These are phyloP conservation scores for Suhomyces chickasaworum DNA, from an alignment of 1,139 yeast species.

Conservation along the genomic window DNA sequence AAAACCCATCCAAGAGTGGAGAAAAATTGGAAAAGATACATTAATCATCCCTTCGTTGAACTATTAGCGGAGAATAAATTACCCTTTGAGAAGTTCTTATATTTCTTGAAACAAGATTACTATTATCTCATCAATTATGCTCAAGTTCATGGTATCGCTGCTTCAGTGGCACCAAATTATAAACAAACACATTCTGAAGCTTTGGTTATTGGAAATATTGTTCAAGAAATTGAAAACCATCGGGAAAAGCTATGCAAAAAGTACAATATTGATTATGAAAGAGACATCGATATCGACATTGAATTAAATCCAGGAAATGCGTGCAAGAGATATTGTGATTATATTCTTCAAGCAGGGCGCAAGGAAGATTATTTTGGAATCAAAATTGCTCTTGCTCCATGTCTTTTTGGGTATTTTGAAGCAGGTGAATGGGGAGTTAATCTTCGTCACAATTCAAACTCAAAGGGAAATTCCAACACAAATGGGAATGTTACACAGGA, in stretches of 20 bases:
- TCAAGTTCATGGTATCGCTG: constrained; percentile 65
- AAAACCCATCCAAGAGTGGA: constrained; percentile 57
- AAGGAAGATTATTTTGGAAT: constrained; percentile 63
- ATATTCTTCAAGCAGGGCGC: constrained; percentile 54
- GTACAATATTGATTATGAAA: constrained; percentile 49
- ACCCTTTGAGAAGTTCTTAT: constrained; percentile 51
- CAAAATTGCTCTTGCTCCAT: constrained; percentile 72
- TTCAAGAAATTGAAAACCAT: constrained; percentile 60
- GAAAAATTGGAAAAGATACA: constrained; percentile 59
- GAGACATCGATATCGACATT: constrained; percentile 41
- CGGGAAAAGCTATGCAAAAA: constrained; percentile 47
- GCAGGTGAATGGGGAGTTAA: constrained; percentile 40
- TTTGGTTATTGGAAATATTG: constrained; percentile 52
- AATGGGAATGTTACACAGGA: constrained; percentile 16
- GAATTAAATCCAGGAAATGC: constrained; percentile 56
- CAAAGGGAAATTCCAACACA: constrained; percentile 10
- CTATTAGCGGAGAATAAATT: constrained; percentile 55
- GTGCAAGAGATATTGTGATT: constrained; percentile 61
- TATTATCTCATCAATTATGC: constrained; percentile 70
- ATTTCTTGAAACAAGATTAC: constrained; percentile 72
- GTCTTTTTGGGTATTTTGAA: constrained; percentile 71
- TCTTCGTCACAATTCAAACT: constrained; percentile 1
- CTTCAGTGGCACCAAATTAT: constrained; percentile 60
- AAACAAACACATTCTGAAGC: constrained; percentile 56
- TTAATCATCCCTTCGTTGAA: constrained; percentile 62